A percentile compares a stretch with the other conserved stretches of the same genome.
These are phyloP conservation scores for Pseudopyricularia javanii DNA, from an alignment of 2,329 filamentous ascomycete species.

Conservation along the genomic window DNA sequence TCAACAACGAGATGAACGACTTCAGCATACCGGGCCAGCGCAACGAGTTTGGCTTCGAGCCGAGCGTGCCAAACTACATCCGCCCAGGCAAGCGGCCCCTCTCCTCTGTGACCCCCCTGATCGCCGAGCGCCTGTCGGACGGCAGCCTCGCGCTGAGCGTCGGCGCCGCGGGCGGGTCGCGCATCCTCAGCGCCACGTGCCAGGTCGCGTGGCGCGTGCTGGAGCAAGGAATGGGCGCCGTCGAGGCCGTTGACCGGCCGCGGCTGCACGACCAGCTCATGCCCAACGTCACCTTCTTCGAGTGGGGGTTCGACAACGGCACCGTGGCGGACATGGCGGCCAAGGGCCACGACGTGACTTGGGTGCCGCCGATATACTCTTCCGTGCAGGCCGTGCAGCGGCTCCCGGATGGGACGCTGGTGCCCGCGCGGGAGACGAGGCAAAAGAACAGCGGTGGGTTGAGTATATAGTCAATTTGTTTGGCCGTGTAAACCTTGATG, in stretches of 20 bases:
- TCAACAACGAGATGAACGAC: constrained; percentile 64
- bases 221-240: constrained; percentile 53
- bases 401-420: constrained; percentile 54
- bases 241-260: constrained; percentile 58
- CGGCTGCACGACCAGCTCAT: constrained; percentile 74
- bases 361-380: constrained; percentile 53
- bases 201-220: constrained; percentile 66
- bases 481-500: neutral
- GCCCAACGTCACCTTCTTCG: constrained; percentile 57
- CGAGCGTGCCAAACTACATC: constrained; percentile 71
- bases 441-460: constrained; percentile 63
- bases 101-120: constrained; percentile 70
- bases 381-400: constrained; percentile 61
- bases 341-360: constrained; percentile 64
- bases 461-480: constrained; percentile 20
- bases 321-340: constrained; percentile 55
- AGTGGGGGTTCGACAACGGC: constrained; percentile 58
- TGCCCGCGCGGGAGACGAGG: constrained; percentile 73
- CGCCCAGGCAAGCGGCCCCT: constrained; percentile 70
- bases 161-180: constrained; percentile 69
- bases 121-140: constrained; percentile 55
- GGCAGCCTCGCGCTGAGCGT: constrained; percentile 58
- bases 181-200: constrained; percentile 75
- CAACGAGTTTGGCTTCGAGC: constrained; percentile 79
- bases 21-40: constrained; percentile 70